A percentile compares a stretch with the other conserved stretches of the same genome.
Conservation (phyloP, 305 asterid species). For the Petunia hybrid region DNA sequence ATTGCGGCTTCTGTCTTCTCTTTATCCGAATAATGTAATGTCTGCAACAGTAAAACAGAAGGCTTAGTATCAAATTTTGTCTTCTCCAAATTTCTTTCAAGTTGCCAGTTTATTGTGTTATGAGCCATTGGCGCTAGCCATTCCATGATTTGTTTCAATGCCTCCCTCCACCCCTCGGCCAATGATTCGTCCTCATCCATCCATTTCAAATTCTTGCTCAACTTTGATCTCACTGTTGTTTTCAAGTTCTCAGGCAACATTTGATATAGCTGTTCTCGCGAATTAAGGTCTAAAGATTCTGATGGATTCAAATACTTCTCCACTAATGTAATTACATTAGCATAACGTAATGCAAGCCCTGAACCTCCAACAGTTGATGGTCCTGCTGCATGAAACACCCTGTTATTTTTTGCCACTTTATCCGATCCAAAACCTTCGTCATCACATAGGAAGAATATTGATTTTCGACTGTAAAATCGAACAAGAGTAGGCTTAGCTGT, state of each 20-base stretch:
- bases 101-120: slow-evolving; percentile 74
- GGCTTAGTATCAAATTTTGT: slow-evolving; percentile 63
- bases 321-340: slow-evolving; percentile 64
- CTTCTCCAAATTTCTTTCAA: slow-evolving; percentile 74
- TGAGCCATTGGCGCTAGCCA: slow-evolving; percentile 89
- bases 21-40: slow-evolving; percentile 78
- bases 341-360: slow-evolving; percentile 76
- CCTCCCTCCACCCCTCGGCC: slow-evolving; percentile 85
- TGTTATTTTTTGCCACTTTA: slow-evolving; percentile 35
- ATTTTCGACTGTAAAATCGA: slow-evolving; percentile 64
- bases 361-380: slow-evolving; percentile 73
- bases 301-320: slow-evolving; percentile 57
- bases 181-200: slow-evolving; percentile 56
- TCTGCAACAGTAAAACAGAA: slow-evolving; percentile 62
- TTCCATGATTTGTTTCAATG: slow-evolving; percentile 66
- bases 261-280: slow-evolving; percentile 60
- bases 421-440: slow-evolving; percentile 28
- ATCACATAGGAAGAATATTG: slow-evolving; percentile 34
- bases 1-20: slow-evolving; percentile 94
- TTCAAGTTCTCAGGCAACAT: slow-evolving; percentile 78
- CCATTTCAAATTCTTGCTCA: slow-evolving; percentile 60
- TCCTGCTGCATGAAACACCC: slow-evolving; percentile 71
- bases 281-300: slow-evolving; percentile 41
- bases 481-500: slow-evolving; percentile 54
- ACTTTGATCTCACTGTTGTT: slow-evolving; percentile 59